Conservation (phyloP, 2,329 filamentous ascomycete species). For the Sporothrix variecibatus region DNA sequence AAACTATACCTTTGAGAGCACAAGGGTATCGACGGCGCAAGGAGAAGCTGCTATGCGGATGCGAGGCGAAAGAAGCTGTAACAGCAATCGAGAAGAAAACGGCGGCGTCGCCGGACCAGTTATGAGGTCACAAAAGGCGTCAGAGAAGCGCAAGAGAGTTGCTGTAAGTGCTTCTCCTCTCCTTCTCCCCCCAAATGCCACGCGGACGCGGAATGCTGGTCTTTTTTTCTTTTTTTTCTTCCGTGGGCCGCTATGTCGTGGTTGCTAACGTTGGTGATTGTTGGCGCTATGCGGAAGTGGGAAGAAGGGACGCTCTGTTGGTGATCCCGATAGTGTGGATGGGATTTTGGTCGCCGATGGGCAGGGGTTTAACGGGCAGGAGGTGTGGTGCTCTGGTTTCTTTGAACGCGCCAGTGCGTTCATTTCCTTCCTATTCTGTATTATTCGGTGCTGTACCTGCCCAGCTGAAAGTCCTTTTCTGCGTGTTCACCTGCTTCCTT, state of each 20-base stretch:
- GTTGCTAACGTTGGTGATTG: neutral
- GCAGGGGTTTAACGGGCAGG: neutral
- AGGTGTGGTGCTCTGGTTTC: neutral
- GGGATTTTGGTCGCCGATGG: neutral
- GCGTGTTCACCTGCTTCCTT: neutral
- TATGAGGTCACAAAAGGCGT: no score
- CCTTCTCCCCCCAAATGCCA: neutral
- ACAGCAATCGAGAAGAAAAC: neutral
- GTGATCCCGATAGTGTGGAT: neutral
- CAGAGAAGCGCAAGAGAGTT: neutral
- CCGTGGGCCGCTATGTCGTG: neutral
- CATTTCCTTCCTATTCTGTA: neutral
- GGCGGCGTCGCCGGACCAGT: neutral
- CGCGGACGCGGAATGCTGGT: neutral
- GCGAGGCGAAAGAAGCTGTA: neutral
- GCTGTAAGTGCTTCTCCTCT: neutral
- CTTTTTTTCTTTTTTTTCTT: neutral
- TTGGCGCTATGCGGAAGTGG: neutral
- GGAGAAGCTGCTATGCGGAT: neutral
- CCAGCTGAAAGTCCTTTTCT: neutral
- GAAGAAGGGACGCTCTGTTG: neutral
- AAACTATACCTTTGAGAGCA: neutral
- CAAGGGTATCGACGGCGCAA: neutral
- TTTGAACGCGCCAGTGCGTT: neutral
- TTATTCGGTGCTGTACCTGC: neutral